Evolutionary conservation across 345 rosid species (phyloP).

Genomic region (Brassica nigra): DNA sequence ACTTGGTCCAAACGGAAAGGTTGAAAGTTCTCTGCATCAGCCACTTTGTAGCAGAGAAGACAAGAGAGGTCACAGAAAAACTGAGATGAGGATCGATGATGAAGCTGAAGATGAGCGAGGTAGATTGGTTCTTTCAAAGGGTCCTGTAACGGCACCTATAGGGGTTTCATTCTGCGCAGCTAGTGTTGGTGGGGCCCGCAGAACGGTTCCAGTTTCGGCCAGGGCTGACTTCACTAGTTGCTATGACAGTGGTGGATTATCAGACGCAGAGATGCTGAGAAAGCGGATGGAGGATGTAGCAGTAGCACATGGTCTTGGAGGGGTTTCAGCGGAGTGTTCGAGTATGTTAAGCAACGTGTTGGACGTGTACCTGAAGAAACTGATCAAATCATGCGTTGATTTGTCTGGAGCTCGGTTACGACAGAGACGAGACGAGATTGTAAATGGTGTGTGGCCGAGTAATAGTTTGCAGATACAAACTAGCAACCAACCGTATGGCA

Average conservation of each 20-base stretch:
- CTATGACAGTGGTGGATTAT: slow-evolving; percentile 69
- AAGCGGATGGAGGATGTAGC: slow-evolving; percentile 77
- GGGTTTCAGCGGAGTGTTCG: slow-evolving; percentile 82
- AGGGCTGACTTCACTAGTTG: slow-evolving; percentile 49
- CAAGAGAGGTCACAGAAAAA: slow-evolving; percentile 42
- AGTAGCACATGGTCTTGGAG: slow-evolving; percentile 76
- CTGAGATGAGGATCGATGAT: slow-evolving; percentile 54
- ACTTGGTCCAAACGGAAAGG: slow-evolving; percentile 86
- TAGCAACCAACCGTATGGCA: slow-evolving; percentile 48
- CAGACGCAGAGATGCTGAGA: slow-evolving; percentile 64
- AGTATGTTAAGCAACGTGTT: slow-evolving; percentile 65
- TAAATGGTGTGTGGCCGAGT: slow-evolving; percentile 63
- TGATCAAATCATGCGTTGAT: slow-evolving; percentile 71
- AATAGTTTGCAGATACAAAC: slow-evolving; percentile 61
- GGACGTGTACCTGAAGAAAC: slow-evolving; percentile 77
- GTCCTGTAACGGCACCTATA: slow-evolving; percentile 71
- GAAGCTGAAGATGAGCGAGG: slow-evolving; percentile 58
- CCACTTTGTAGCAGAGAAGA: slow-evolving; percentile 57
- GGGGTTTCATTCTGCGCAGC: slow-evolving; percentile 78
- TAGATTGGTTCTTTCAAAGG: slow-evolving; percentile 45
- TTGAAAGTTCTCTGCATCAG: slow-evolving; percentile 56
- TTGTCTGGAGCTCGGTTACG: slow-evolving; percentile 61
- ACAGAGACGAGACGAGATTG: slow-evolving; percentile 52
- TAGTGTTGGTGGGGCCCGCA: slow-evolving; percentile 63
- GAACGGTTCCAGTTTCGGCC: slow-evolving; percentile 48